phyloP scores from a whole-genome alignment of 2,329 filamentous ascomycete genomes.

The Ploettnerulaceae sp. region DNA sequence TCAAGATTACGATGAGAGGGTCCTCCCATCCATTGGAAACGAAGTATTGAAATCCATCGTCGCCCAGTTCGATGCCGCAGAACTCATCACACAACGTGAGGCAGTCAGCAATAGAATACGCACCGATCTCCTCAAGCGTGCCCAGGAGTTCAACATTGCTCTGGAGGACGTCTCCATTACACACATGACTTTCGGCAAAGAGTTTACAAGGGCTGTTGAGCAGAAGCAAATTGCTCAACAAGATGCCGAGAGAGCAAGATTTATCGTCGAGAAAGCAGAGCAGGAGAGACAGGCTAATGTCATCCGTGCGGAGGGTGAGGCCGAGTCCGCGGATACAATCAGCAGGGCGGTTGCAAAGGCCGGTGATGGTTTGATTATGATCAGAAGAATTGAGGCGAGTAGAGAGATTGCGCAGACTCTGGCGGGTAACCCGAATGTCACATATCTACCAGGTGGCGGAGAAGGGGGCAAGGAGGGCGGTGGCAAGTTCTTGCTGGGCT shows the following conservation, averaged over 20 bases:
- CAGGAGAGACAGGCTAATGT: slow-evolving; percentile 98
- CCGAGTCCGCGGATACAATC: slow-evolving; percentile 93
- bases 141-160: slow-evolving; percentile 96
- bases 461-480: slow-evolving; percentile 49
- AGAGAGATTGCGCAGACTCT: slow-evolving; percentile 92
- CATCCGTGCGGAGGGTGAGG: slow-evolving; percentile 95
- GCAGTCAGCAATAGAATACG: slow-evolving; percentile 94
- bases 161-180: slow-evolving; percentile 99
- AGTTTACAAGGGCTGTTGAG: slow-evolving; percentile 98
- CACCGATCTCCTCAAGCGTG: slow-evolving; percentile 84
- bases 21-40: slow-evolving; percentile 97
- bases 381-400: slow-evolving; percentile 94
- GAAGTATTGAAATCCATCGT: slow-evolving; percentile 99
- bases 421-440: slow-evolving; percentile 87
- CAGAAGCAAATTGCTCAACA: slow-evolving; percentile 99
- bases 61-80: slow-evolving; percentile 95
- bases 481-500: slow-evolving; percentile 61
- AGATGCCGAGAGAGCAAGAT: slow-evolving; percentile 92
- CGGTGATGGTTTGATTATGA: slow-evolving; percentile 90
- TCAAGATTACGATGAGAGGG: slow-evolving; percentile 96
- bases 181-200: slow-evolving; percentile 99
- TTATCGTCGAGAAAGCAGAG: slow-evolving; percentile 98
- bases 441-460: slow-evolving; percentile 79
- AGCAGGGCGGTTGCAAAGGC: slow-evolving; percentile 88
- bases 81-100: slow-evolving; percentile 98